A percentile compares a stretch with the other conserved stretches of the same genome.
phyloP scores from a whole-genome alignment of 768 basidiomycete species.

The Fomitopsis serialis region DNA sequence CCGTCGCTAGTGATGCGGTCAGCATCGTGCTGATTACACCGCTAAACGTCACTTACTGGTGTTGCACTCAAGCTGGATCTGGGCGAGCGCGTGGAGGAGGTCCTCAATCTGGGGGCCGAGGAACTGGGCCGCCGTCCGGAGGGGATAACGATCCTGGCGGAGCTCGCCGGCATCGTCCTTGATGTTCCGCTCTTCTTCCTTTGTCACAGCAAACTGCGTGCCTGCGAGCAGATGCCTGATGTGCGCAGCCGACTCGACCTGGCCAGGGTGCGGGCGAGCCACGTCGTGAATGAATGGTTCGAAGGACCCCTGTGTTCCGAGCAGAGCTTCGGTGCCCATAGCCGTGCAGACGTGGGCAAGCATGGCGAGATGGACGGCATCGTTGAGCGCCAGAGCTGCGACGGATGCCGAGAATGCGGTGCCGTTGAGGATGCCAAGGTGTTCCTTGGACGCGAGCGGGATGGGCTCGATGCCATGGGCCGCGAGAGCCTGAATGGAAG shows the following conservation, averaged over 20 bases:
- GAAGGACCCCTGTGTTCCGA: slow-evolving; percentile 67
- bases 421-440: slow-evolving; percentile 78
- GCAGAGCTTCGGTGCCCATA: slow-evolving; percentile 78
- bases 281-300: slow-evolving; percentile 74
- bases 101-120: slow-evolving; percentile 85
- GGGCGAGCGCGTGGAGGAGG: slow-evolving; percentile 56
- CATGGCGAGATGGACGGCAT: slow-evolving; percentile 62
- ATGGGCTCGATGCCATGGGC: slow-evolving; percentile 60
- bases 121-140: slow-evolving; percentile 78
- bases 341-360: slow-evolving; percentile 74
- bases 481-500: slow-evolving; percentile 52
- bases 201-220: slow-evolving; percentile 58
- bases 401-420: slow-evolving; percentile 82
- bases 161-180: slow-evolving; percentile 68
- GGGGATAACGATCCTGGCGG: slow-evolving; percentile 74
- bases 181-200: slow-evolving; percentile 66
- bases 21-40: not conserved
- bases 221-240: slow-evolving; percentile 67
- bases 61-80: slow-evolving; percentile 73
- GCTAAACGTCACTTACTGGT: slow-evolving; percentile 49
- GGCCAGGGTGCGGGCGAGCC: slow-evolving; percentile 81
- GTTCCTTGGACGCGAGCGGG: slow-evolving; percentile 68
- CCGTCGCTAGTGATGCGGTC: slow-evolving; percentile 51
- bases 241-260: slow-evolving; percentile 69
- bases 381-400: slow-evolving; percentile 68